phyloP scores from a whole-genome alignment of 2,329 filamentous ascomycete genomes.

The Ciborinia camelliae region DNA sequence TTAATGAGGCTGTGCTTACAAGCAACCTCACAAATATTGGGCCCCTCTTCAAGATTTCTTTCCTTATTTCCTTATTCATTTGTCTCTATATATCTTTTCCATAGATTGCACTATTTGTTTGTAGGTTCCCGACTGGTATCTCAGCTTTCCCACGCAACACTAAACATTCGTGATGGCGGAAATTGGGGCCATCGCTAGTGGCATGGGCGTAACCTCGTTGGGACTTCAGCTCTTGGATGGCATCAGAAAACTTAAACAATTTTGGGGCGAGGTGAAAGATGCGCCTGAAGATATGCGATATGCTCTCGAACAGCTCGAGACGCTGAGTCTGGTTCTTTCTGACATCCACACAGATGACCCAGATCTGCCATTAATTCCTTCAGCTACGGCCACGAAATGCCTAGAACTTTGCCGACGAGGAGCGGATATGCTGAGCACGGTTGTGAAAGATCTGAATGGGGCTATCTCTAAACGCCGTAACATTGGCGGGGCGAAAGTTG shows the following conservation, averaged over 20 bases:
- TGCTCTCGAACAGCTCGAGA: not conserved
- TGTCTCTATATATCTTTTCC: no score
- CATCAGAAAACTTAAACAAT: conserved; percentile 1
- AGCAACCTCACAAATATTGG: not conserved
- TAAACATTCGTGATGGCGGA: not conserved
- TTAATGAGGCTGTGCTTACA: not conserved
- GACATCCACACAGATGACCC: not conserved
- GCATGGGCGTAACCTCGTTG: not conserved
- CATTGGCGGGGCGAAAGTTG: not conserved
- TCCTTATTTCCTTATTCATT: not conserved
- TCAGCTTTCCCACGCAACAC: not conserved
- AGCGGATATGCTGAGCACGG: not conserved
- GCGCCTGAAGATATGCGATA: conserved; percentile 1
- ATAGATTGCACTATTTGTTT: no score
- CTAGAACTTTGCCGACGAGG: not conserved
- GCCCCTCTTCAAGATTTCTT: not conserved
- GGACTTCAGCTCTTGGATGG: not conserved
- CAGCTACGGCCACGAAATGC: not conserved
- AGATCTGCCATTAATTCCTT: not conserved
- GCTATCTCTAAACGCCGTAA: not conserved
- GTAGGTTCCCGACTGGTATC: no score
- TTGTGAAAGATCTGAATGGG: not conserved
- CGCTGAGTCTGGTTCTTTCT: not conserved
- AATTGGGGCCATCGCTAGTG: not conserved
- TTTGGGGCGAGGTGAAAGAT: conserved; percentile 1